These are phyloP conservation scores for Cercophora samala DNA, from an alignment of 495 filamentous ascomycete species.

Conservation along the genomic window DNA sequence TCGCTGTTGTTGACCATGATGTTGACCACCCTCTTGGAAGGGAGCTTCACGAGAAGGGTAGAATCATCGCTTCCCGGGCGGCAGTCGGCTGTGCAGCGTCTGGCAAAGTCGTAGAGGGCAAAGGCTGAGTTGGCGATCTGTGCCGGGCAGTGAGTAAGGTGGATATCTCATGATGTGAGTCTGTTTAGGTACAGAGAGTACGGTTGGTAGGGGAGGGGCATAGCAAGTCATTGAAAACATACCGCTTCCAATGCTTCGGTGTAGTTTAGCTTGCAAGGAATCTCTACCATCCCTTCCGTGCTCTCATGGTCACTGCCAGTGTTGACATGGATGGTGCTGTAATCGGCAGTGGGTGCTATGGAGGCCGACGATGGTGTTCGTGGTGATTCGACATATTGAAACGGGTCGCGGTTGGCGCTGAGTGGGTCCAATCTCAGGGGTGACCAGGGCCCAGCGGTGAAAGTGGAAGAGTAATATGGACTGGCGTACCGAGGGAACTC, in stretches of 20 bases:
- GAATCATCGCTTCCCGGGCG: not conserved
- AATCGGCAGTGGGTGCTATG: not conserved
- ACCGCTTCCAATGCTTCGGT: not conserved
- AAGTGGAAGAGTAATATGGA: not conserved
- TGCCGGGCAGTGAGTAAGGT: not conserved
- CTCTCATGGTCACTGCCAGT: not conserved
- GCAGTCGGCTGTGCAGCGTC: not conserved
- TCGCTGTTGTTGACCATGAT: conserved; percentile 4
- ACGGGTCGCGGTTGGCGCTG: not conserved
- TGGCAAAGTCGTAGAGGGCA: conserved; percentile 4
- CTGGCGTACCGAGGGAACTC: not conserved
- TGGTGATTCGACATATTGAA: not conserved
- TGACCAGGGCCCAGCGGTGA: conserved; percentile 4
- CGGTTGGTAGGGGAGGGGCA: too few relatives aligned
- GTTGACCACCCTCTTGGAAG: not conserved
- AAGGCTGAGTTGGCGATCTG: not conserved
- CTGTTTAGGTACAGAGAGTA: not conserved
- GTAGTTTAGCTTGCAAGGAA: not conserved
- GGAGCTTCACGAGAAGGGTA: not conserved
- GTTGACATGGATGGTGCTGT: not conserved
- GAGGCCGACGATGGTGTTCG: not conserved
- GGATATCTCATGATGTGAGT: too few relatives aligned
- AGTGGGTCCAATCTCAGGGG: not conserved
- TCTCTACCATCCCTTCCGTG: not conserved
- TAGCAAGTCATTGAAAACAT: too few relatives aligned